phyloP scores from a whole-genome alignment of 805 yeast species.

The Lipomyces orientalis region DNA sequence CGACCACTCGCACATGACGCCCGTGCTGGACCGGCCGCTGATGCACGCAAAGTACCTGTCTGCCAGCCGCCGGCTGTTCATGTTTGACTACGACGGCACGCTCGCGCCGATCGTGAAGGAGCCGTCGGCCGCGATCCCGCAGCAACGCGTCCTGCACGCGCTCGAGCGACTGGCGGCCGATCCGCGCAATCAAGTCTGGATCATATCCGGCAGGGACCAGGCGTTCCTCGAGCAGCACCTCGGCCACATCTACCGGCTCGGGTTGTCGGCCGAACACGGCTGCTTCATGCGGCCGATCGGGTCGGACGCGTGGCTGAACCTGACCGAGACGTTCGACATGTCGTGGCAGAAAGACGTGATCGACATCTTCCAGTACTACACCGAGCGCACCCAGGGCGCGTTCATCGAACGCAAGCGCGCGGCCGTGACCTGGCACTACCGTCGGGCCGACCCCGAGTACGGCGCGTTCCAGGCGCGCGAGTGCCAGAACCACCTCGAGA shows the following conservation, averaged over 20 bases:
- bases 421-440: slow-evolving; percentile 97
- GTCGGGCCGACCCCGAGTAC: slow-evolving; percentile 91
- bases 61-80: slow-evolving; percentile 73
- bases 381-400: slow-evolving; percentile 91
- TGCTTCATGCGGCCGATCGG: slow-evolving; percentile 81
- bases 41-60: slow-evolving; percentile 62
- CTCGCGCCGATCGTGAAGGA: slow-evolving; percentile 94
- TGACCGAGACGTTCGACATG: slow-evolving; percentile 85
- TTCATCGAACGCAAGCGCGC: slow-evolving; percentile 86
- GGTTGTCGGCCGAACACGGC: slow-evolving; percentile 96
- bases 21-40: slow-evolving; percentile 76
- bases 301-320: slow-evolving; percentile 73
- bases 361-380: slow-evolving; percentile 71
- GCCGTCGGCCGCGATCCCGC: slow-evolving; percentile 98
- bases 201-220: slow-evolving; percentile 95
- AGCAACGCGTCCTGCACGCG: slow-evolving; percentile 67
- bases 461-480: slow-evolving; percentile 85
- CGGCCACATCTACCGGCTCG: slow-evolving; percentile 70
- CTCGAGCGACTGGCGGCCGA: slow-evolving; percentile 69
- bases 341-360: slow-evolving; percentile 89
- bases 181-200: slow-evolving; percentile 87
- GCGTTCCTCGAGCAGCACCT: slow-evolving; percentile 86
- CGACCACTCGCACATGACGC: slow-evolving; percentile 65
- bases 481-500: slow-evolving; percentile 67
- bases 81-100: slow-evolving; percentile 98